Percentiles rank a stretch among this genome's conserved stretches.
phyloP scores from a whole-genome alignment of 371 early-diverging fungal genomes.

The Apophysomyces elegans region DNA sequence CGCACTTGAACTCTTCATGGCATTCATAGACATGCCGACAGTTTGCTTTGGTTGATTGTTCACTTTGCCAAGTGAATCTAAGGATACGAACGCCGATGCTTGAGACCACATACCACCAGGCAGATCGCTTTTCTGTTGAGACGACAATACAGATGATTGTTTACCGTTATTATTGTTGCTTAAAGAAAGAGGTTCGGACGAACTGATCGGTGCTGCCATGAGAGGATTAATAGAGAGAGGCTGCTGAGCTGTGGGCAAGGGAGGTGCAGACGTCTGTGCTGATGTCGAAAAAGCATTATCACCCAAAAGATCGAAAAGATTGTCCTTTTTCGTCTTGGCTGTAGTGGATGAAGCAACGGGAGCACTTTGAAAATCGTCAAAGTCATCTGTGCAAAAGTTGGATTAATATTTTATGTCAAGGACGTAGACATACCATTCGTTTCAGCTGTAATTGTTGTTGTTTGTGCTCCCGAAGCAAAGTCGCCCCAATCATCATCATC shows the following conservation, averaged over 20 bases:
- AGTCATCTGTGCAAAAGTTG: conserved; percentile 44
- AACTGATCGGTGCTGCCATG: conserved; percentile 5
- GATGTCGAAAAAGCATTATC: conserved; percentile 33
- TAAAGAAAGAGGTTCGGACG: neutral
- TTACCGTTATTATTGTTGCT: conserved; percentile 22
- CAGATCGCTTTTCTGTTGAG: conserved; percentile 14
- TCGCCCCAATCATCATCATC: conserved; percentile 66
- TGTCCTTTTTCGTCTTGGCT: conserved; percentile 22
- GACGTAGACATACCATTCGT: neutral
- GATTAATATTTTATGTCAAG: neutral
- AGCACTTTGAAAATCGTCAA: conserved; percentile 68
- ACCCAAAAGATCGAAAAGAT: conserved; percentile 50
- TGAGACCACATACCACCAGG: conserved; percentile 62
- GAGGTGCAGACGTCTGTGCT: conserved; percentile 8
- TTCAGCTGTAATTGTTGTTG: neutral
- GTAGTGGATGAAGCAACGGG: conserved; percentile 19
- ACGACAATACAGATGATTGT: neutral
- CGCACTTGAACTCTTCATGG: conserved; percentile 50
- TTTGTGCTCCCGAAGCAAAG: conserved; percentile 39
- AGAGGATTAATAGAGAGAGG: neutral
- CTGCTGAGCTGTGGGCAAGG: conserved; percentile 13
- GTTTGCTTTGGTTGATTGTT: conserved; percentile 34
- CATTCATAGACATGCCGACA: conserved; percentile 62
- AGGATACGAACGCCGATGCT: conserved; percentile 58
- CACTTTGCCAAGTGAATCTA: conserved; percentile 63